phyloP scores from a whole-genome alignment of 495 filamentous ascomycete genomes.

The Penicillium simplicissimum region DNA sequence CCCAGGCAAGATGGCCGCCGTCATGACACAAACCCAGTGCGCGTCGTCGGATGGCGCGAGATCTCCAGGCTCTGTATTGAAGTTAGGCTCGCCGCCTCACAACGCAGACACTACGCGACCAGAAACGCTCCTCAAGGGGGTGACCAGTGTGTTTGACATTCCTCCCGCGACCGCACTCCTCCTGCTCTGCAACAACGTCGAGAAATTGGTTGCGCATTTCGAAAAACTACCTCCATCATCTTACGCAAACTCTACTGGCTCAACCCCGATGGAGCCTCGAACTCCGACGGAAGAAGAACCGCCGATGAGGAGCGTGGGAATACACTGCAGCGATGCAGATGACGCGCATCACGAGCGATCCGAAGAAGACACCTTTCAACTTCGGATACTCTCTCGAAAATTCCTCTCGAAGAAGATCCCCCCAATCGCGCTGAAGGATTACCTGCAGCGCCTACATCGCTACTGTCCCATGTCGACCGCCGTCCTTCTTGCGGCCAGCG shows the following conservation, averaged over 20 bases:
- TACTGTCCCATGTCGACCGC: constrained; percentile 96
- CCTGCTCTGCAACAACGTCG: constrained; percentile 70
- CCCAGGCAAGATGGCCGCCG: constrained; percentile 23
- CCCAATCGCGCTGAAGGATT: constrained; percentile 77
- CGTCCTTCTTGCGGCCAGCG: constrained; percentile 87
- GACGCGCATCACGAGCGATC: constrained; percentile 1
- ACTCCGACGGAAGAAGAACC: constrained; percentile 31
- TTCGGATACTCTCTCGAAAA: constrained; percentile 69
- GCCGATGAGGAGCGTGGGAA: constrained; percentile 25
- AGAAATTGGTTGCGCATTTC: constrained; percentile 68
- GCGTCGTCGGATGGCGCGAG: neutral
- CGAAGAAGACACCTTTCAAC: constrained; percentile 24
- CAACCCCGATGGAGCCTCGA: constrained; percentile 60
- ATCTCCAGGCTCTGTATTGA: constrained; percentile 20
- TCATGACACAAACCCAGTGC: constrained; percentile 26
- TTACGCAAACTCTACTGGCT: constrained; percentile 41
- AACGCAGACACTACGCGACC: constrained; percentile 23
- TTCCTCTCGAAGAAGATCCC: constrained; percentile 90
- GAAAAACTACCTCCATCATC: constrained; percentile 59
- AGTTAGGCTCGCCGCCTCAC: constrained; percentile 17
- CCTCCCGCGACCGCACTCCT: constrained; percentile 74
- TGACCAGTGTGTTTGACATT: constrained; percentile 67
- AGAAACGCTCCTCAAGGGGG: constrained; percentile 9
- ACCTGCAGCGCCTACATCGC: constrained; percentile 79
- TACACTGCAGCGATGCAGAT: constrained; percentile 29